Evolutionary conservation across 495 filamentous ascomycete species (phyloP).

Genomic region (Margaritispora aquatica): DNA sequence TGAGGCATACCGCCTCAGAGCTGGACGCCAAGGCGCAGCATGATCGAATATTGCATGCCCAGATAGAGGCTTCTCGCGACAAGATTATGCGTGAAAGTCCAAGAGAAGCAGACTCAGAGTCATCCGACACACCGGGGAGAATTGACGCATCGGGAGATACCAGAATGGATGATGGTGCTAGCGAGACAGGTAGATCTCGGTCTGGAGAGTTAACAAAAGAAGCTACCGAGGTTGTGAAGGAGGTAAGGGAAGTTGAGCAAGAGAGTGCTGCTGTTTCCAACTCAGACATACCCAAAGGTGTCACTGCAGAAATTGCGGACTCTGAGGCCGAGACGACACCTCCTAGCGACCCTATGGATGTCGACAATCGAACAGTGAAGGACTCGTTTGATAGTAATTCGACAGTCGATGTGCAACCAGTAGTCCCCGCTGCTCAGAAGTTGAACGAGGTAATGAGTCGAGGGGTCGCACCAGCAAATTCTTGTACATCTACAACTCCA

Average conservation of each 20-base stretch:
- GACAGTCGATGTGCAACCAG: conserved; percentile 1
- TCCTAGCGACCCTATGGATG: conserved; percentile 16
- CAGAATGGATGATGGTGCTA: background rate
- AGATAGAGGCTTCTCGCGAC: conserved; percentile 30
- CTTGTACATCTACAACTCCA: conserved; percentile 22
- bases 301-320: conserved; percentile 15
- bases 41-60: conserved; percentile 27
- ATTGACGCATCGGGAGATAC: background rate
- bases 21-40: conserved; percentile 33
- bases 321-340: conserved; percentile 17
- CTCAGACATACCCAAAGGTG: background rate
- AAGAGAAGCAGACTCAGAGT: conserved; percentile 30
- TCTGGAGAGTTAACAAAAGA: conserved; percentile 9
- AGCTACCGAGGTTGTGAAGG: conserved; percentile 11
- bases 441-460: background rate
- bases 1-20: conserved; percentile 23
- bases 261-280: conserved; percentile 12
- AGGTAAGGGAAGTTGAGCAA: conserved; percentile 17
- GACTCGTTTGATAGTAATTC: conserved; percentile 22
- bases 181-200: background rate
- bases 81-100: conserved; percentile 27
- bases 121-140: background rate
- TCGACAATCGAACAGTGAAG: conserved; percentile 16
- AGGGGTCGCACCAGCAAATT: conserved; percentile 2
- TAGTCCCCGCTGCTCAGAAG: conserved; percentile 5